These are phyloP conservation scores for Stylonectria norvegica DNA, from an alignment of 2,329 filamentous ascomycete genomes.

Conservation along the genomic window DNA sequence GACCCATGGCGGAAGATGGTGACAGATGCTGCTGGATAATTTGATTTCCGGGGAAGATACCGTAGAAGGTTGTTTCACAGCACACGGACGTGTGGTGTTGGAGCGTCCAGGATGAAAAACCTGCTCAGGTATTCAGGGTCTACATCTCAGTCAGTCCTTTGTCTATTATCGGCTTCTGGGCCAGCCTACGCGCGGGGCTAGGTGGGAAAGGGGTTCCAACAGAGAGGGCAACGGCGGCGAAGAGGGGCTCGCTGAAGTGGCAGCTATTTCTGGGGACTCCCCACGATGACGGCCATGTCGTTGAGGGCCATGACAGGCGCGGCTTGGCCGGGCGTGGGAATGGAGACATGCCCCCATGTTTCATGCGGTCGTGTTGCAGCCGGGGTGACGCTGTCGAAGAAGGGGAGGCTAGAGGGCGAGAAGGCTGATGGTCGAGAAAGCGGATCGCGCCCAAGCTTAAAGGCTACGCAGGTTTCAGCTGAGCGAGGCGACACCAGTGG, in stretches of 20 bases:
- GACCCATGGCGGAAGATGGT: neutral
- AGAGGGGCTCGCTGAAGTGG: too few species aligned
- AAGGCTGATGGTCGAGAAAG: neutral
- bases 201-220: too few species aligned
- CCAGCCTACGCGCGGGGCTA: too few species aligned
- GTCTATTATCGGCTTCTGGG: too few species aligned
- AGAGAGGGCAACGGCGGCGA: too few species aligned
- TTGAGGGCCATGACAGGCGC: neutral
- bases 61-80: too few species aligned
- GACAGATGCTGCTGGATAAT: neutral
- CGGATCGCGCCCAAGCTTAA: neutral
- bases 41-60: too few species aligned
- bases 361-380: neutral
- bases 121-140: too few species aligned
- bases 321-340: neutral
- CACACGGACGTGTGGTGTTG: too few species aligned
- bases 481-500: neutral
- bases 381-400: neutral
- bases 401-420: neutral
- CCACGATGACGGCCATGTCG: neutral
- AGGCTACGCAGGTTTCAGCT: constrained; percentile 1
- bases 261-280: neutral
- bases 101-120: too few species aligned
- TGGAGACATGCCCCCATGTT: constrained; percentile 1
- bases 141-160: too few species aligned